These are phyloP conservation scores for Staphylotrichum longicolle DNA, from an alignment of 495 filamentous ascomycete genomes.

Conservation along the genomic window DNA sequence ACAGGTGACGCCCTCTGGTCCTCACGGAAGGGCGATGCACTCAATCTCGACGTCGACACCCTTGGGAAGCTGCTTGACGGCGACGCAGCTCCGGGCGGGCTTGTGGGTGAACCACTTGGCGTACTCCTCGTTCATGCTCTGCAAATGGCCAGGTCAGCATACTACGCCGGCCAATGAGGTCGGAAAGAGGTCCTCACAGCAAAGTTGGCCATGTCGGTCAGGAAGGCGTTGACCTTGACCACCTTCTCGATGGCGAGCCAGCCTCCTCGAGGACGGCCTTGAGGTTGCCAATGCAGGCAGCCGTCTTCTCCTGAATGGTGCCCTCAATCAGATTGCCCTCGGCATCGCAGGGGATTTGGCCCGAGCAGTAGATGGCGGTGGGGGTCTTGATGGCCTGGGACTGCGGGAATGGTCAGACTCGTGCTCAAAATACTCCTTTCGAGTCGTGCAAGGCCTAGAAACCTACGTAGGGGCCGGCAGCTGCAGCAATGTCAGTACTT, in stretches of 20 bases:
- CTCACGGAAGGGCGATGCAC: conserved; percentile 71
- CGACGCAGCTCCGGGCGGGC: conserved; percentile 90
- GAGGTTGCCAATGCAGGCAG: conserved; percentile 72
- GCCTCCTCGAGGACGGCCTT: conserved; percentile 72
- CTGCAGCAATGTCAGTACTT: conserved; percentile 35
- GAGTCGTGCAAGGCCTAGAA: neutral
- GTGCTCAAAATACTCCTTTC: neutral
- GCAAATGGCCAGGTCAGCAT: conserved; percentile 12
- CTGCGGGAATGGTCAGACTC: conserved; percentile 40
- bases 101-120: conserved; percentile 84
- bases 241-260: conserved; percentile 71
- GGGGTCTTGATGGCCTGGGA: conserved; percentile 87
- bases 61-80: conserved; percentile 86
- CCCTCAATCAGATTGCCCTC: conserved; percentile 72
- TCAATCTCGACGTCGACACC: conserved; percentile 91
- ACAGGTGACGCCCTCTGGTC: neutral
- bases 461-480: conserved; percentile 57
- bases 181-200: conserved; percentile 37
- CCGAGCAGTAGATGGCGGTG: conserved; percentile 83
- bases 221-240: conserved; percentile 80
- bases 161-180: neutral
- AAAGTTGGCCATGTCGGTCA: conserved; percentile 84
- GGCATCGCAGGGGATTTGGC: conserved; percentile 82
- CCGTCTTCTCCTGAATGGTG: conserved; percentile 72
- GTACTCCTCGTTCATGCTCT: conserved; percentile 84